These are phyloP conservation scores for Cytospora schulzeri DNA, from an alignment of 2,329 filamentous ascomycete species.

Conservation along the genomic window DNA sequence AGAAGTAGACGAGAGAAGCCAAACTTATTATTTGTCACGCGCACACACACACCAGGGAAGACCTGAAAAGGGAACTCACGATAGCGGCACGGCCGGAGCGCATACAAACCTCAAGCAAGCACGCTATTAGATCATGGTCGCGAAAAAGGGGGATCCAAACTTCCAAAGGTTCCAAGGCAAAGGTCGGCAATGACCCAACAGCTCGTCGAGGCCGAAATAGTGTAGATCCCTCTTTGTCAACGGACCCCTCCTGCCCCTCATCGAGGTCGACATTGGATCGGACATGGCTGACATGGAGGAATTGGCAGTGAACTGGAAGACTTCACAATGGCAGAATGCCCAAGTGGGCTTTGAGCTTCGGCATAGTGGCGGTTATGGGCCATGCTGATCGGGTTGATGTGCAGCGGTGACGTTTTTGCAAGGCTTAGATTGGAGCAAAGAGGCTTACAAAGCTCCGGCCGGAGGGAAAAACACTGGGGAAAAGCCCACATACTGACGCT, in stretches of 20 bases:
- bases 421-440: conserved; percentile 14
- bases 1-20: conserved; percentile 1
- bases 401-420: conserved; percentile 15
- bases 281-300: too few species aligned
- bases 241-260: background rate
- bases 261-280: background rate
- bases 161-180: background rate
- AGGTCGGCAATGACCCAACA: background rate
- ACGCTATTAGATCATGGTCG: conserved; percentile 4
- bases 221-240: conserved; percentile 4
- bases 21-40: background rate
- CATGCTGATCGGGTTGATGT: conserved; percentile 9
- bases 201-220: background rate
- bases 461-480: conserved; percentile 2
- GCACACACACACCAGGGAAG: conserved; percentile 17
- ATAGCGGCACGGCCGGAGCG: conserved; percentile 25
- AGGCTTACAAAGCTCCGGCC: conserved; percentile 10
- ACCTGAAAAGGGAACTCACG: conserved; percentile 23
- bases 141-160: background rate
- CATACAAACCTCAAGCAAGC: too few species aligned
- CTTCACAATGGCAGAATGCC: too few species aligned
- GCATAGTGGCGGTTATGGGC: conserved; percentile 20
- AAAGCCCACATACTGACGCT: background rate
- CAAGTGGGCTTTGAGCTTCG: conserved; percentile 1
- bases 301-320: too few species aligned